Evolutionary conservation across 495 filamentous ascomycete genomes (phyloP).

Genomic region (Clavariopsis aquatica): DNA sequence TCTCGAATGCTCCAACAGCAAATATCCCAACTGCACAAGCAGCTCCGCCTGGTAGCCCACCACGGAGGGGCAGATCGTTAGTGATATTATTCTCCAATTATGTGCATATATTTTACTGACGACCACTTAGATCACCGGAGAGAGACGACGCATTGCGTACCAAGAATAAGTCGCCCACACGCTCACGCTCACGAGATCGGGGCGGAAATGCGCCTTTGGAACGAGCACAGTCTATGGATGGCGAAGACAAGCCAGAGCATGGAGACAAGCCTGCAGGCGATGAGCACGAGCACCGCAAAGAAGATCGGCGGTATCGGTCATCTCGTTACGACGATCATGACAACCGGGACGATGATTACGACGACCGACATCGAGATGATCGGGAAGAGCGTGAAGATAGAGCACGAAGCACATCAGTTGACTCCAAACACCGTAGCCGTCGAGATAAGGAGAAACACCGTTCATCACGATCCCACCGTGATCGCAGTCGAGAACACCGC

Average conservation of each 20-base stretch:
- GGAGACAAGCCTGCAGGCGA: constrained; percentile 55
- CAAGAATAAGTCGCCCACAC: constrained; percentile 22
- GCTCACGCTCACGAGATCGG: constrained; percentile 23
- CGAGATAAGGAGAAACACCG: constrained; percentile 50
- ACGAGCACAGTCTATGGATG: constrained; percentile 47
- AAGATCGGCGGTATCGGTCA: constrained; percentile 49
- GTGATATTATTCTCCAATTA: constrained; percentile 14
- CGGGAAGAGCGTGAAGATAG: constrained; percentile 27
- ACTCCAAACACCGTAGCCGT: constrained; percentile 46
- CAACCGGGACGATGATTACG: constrained; percentile 19
- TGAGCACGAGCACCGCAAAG: constrained; percentile 51
- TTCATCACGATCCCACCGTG: constrained; percentile 49
- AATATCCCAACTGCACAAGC: constrained; percentile 34
- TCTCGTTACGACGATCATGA: constrained; percentile 54
- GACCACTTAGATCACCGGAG: constrained; percentile 13
- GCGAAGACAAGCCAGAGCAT: constrained; percentile 56
- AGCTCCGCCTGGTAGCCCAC: constrained; percentile 10
- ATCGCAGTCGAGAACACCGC: constrained; percentile 53
- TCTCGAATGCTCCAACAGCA: constrained; percentile 29
- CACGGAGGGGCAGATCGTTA: constrained; percentile 42
- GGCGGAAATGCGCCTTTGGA: background rate
- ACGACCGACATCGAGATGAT: constrained; percentile 10
- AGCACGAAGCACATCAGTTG: constrained; percentile 42
- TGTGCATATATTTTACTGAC: background rate
- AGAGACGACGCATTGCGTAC: constrained; percentile 29